Evolutionary conservation across 352 stramenopile species (phyloP).

Genomic region (Phytophthora pistaciae): DNA sequence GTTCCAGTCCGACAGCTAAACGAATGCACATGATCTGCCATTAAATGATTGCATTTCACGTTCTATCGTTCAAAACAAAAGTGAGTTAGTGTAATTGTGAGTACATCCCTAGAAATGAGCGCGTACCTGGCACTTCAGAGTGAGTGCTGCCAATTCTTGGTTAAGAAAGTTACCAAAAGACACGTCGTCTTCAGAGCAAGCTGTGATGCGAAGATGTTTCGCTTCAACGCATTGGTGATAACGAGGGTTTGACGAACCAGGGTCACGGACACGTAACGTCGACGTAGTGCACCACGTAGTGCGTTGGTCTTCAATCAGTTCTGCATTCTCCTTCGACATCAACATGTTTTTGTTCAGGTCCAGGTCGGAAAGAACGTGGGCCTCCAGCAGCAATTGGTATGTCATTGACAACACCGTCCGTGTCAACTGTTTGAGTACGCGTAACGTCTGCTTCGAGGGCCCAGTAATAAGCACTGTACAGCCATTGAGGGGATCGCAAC

Average conservation of each 20-base stretch:
- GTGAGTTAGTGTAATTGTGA: neutral
- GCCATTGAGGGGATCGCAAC: constrained; percentile 94
- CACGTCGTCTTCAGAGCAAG: constrained; percentile 75
- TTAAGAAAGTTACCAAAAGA: constrained; percentile 85
- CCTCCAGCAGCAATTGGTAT: constrained; percentile 97
- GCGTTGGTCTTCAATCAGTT: constrained; percentile 36
- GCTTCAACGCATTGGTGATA: constrained; percentile 80
- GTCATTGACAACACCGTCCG: constrained; percentile 92
- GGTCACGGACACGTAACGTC: constrained; percentile 70
- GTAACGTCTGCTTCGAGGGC: constrained; percentile 86
- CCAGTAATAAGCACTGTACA: constrained; percentile 96
- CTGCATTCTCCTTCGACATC: constrained; percentile 25
- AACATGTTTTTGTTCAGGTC: constrained; percentile 56
- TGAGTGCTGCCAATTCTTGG: constrained; percentile 74
- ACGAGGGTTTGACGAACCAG: constrained; percentile 46
- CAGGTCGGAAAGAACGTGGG: constrained; percentile 94
- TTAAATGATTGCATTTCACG: constrained; percentile 79
- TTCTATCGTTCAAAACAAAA: constrained; percentile 50
- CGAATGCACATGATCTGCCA: constrained; percentile 86
- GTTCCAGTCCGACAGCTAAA: constrained; percentile 80
- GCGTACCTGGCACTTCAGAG: constrained; percentile 82
- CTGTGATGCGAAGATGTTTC: constrained; percentile 72
- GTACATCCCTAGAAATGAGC: neutral
- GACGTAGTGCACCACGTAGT: constrained; percentile 82
- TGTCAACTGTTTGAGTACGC: constrained; percentile 94